Conservation (phyloP, 164 flowering plant genomes). For the Hamamelis virginiana region DNA sequence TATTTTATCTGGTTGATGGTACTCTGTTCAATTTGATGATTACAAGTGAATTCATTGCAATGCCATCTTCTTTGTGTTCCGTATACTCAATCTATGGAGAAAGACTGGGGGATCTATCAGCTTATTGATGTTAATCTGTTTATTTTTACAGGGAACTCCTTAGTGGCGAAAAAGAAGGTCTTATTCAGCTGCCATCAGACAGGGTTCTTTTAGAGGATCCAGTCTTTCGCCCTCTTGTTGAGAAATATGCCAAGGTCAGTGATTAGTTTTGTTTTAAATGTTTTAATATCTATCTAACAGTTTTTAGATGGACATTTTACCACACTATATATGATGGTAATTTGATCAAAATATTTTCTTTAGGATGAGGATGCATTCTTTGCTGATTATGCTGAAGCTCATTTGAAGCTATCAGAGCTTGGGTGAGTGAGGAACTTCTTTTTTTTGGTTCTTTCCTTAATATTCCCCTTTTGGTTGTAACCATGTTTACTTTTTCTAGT, state of each 20-base stretch:
- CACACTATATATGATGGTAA: background rate
- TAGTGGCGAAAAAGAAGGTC: conserved; percentile 44
- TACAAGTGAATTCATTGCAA: too few species aligned
- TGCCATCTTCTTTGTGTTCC: too few species aligned
- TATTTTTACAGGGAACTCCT: conserved; percentile 36
- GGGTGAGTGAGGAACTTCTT: too few species aligned
- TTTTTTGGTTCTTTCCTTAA: too few species aligned
- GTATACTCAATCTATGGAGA: background rate
- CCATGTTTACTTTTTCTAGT: too few species aligned
- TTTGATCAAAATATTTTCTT: background rate
- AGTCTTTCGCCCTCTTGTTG: conserved; percentile 42
- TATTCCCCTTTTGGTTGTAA: too few species aligned
- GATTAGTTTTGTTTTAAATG: too few species aligned
- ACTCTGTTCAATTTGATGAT: background rate
- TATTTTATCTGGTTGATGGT: background rate
- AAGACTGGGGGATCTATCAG: background rate
- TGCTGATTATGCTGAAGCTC: too few species aligned
- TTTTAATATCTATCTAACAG: too few species aligned
- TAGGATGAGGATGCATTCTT: too few species aligned
- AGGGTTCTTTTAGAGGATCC: conserved; percentile 47
- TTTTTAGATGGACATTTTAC: background rate
- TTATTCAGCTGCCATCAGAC: conserved; percentile 42
- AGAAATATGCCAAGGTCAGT: conserved; percentile 43
- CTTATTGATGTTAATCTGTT: background rate
- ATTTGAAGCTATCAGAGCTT: too few species aligned